A percentile compares a stretch with the other conserved stretches of the same genome.
phyloP scores from a whole-genome alignment of 2,329 filamentous ascomycete genomes.

The Aspergillus ochraceoroseus region DNA sequence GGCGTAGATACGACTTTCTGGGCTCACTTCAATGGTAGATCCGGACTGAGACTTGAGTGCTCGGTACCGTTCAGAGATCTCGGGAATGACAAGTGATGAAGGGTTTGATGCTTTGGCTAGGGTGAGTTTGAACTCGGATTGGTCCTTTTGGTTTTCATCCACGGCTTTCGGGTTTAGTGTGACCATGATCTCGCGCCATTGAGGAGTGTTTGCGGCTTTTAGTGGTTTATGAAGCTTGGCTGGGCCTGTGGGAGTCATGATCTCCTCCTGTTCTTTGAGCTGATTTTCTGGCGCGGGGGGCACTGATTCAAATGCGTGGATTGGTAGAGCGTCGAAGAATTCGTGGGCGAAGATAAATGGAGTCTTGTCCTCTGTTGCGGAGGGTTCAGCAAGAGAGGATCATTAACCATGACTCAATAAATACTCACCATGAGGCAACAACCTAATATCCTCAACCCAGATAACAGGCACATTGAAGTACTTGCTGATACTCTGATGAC shows the following conservation, averaged over 20 bases:
- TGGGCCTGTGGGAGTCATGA: conserved; percentile 48
- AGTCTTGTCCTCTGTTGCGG: conserved; percentile 57
- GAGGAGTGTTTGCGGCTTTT: conserved; percentile 44
- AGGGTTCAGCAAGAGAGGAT: background rate
- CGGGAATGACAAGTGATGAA: conserved; percentile 78
- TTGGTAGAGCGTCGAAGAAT: conserved; percentile 96
- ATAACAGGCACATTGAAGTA: conserved; percentile 69
- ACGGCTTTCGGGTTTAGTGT: conserved; percentile 60
- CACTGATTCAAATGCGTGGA: conserved; percentile 86
- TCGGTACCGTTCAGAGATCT: conserved; percentile 72
- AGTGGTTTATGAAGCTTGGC: conserved; percentile 43
- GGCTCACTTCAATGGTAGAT: conserved; percentile 82
- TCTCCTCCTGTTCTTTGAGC: conserved; percentile 49
- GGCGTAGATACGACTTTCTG: conserved; percentile 75
- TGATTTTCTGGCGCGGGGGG: conserved; percentile 45
- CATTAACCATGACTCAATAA: too few relatives aligned
- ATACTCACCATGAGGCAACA: conserved; percentile 64
- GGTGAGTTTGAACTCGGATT: conserved; percentile 82
- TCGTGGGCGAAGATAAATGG: conserved; percentile 96
- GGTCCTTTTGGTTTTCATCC: conserved; percentile 45
- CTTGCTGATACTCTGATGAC: conserved; percentile 70
- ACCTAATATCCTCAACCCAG: conserved; percentile 84
- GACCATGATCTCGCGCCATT: conserved; percentile 82
- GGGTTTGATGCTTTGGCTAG: conserved; percentile 70
- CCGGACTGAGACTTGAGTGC: conserved; percentile 62